Evolutionary conservation across 2,329 filamentous ascomycete genomes (phyloP), one percentile per base, ranked within the genome.

Genomic region (Hirsutella rhossiliensis): DNA sequence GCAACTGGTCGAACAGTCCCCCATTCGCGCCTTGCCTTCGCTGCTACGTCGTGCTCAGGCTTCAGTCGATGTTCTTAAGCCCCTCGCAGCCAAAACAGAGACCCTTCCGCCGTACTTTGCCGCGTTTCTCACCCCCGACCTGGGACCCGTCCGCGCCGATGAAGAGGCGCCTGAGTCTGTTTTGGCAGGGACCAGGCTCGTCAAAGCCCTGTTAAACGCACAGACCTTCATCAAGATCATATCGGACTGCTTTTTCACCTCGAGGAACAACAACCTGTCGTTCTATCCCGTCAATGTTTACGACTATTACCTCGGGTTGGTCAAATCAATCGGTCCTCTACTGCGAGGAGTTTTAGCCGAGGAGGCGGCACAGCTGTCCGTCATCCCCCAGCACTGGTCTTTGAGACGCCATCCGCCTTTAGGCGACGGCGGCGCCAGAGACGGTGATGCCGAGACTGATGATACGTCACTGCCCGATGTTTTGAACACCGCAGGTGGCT

Each of bases 281-380:
- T 84, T 96, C 54, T 79, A 77, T 44, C 75, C 79, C 23, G 75
- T 94, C 52, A 94, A 94, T 56, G 74, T 94, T 19, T 87, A 82
- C 29, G 90, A 97, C 59, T 82, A 87, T 59, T 94, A 94, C 58
- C 70, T 78, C 38, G 65, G 71, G n/a, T 67, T 96, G 32, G 74
- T 94, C 20, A 75, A 78, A 48, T 79, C 80, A 23, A 73, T 97
- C 30, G 88, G 87, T 4, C 80, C 80, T 20, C 67, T 98, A 15
- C 75, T 96, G 50, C 77, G 84, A 37, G 82, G 82, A 43, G 84
- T 87, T 47, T 73, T 94, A n/a, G 82, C 82, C 62, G 90, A 98
- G 61, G 85, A 94, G 51, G 84, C 89, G 31, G 68, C 82, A 1
- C 69, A 96, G 38, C 76, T 84, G 50, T 80, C 78, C 42, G 72